Evolutionary conservation across 164 flowering plant species (phyloP).

Genomic region (Hamamelis virginiana): DNA sequence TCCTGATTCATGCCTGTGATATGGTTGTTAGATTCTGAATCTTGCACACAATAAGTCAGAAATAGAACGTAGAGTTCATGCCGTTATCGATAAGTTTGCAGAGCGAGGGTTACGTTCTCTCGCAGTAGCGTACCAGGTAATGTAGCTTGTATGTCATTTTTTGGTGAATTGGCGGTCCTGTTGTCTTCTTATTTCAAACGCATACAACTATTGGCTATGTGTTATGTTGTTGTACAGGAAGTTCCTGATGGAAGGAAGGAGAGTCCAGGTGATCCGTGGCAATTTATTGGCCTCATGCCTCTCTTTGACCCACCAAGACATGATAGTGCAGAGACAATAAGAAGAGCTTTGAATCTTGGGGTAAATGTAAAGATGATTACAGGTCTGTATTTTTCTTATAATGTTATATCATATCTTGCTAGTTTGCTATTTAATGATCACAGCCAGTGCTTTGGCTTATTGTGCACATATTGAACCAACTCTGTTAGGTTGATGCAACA

Average conservation of each 20-base stretch:
- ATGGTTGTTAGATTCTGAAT: conserved; percentile 58
- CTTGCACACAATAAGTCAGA: conserved; percentile 76
- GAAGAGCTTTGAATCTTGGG: conserved; percentile 65
- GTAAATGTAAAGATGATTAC: conserved; percentile 76
- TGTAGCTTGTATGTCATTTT: background rate
- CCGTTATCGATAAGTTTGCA: conserved; percentile 80
- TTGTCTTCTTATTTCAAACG: background rate
- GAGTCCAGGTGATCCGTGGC: conserved; percentile 65
- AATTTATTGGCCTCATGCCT: conserved; percentile 64
- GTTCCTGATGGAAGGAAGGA: conserved; percentile 63
- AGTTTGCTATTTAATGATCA: background rate
- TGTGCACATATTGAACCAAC: background rate
- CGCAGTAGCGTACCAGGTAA: conserved; percentile 87
- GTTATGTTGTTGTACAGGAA: conserved; percentile 32
- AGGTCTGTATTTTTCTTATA: conserved; percentile 22
- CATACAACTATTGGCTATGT: background rate
- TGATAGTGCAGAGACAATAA: conserved; percentile 69
- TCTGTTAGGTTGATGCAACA: background rate
- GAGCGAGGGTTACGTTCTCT: conserved; percentile 89
- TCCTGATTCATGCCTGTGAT: conserved; percentile 6
- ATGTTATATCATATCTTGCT: background rate
- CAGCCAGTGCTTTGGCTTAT: background rate
- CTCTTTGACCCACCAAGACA: conserved; percentile 69
- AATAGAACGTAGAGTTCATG: conserved; percentile 78
- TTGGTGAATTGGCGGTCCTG: background rate